Base-by-base conservation (phyloP, 2,329 filamentous ascomycete species). In the Penicillium sp. region DNA sequence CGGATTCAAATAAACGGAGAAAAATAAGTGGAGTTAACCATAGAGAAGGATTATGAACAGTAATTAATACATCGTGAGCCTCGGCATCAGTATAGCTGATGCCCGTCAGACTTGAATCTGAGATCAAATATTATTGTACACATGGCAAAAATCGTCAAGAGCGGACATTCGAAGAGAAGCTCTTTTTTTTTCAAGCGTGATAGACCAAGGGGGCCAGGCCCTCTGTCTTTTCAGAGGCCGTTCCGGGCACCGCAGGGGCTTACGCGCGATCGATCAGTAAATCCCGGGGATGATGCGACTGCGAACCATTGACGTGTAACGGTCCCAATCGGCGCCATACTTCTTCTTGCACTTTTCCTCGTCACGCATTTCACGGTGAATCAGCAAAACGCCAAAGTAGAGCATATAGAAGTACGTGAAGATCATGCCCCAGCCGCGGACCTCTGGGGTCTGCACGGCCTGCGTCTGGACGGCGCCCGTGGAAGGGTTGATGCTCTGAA, bases 341-440 rank as follows among this genome's bases (percentile, higher is more conserved):
- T 97, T 97, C 64, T 80, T 80, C 54, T 80, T 76, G 69, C 91
- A 97, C 76, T 95, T 95, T 66, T 88, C 86, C 58, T 96, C 90
- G 58, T 97, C 91, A 45, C 91, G 80, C 49, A 82, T 75, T 66
- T 95, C 90, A 18, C 91, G 85, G 66, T 96, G 91, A 46, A 96
- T 75, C 9, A 97, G 77, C 53, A 97, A 72, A 9, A 95, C 73
- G 3, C 84, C 90, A 73, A 97, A 96, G 74, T 96, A 97, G 6
- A 95, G 62, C 58, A 96, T 78, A 73, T 94, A 97, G 66, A 96
- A 96, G 74, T 96, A 97, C 0, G 90, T 95, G 57, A 96, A 81
- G 39, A 90, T 74, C 71, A 90, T 90, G 40, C 86, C 90, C 81
- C 86, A 95, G 24, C 89, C 90, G 58, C 79, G 81, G 29, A 87